Evolutionary conservation across 192 early-diverging fungal species (phyloP).

Genomic region (Fimicolochytrium jonesii): DNA sequence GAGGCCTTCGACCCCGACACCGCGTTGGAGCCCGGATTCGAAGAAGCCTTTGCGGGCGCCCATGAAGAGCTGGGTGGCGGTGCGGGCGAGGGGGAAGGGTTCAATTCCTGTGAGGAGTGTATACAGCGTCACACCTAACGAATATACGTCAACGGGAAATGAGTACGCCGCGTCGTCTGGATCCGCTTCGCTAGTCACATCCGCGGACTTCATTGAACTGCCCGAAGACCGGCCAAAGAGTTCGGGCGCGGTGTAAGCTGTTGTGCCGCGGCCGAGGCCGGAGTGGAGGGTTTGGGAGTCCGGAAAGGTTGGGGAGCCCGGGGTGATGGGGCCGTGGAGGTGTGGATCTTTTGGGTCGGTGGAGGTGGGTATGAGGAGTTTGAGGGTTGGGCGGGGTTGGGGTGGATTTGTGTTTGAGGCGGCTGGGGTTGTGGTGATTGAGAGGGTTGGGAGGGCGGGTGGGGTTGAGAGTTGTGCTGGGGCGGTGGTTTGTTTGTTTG

Average conservation of each 20-base stretch:
- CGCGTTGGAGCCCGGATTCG: conserved; percentile 39
- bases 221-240: too few relatives aligned
- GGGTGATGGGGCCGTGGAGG: conserved; percentile 7
- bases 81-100: conserved; percentile 35
- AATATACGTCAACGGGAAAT: conserved; percentile 50
- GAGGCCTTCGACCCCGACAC: conserved; percentile 7
- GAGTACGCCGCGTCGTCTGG: too few relatives aligned
- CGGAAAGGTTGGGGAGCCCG: conserved; percentile 16
- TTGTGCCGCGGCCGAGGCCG: conserved; percentile 46
- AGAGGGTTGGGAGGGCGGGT: too few relatives aligned
- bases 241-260: conserved; percentile 49
- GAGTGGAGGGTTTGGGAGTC: conserved; percentile 29
- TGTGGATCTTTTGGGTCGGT: too few relatives aligned
- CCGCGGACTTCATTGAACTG: too few relatives aligned
- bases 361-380: too few relatives aligned
- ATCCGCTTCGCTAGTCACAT: conserved; percentile 4
- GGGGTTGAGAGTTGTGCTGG: too few relatives aligned
- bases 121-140: conserved; percentile 44
- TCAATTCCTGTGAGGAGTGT: conserved; percentile 33
- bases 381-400: too few relatives aligned
- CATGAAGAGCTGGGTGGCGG: conserved; percentile 38
- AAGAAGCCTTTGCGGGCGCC: conserved; percentile 46
- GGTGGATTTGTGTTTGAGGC: too few relatives aligned
- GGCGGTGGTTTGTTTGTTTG: too few relatives aligned
- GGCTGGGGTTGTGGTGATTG: too few relatives aligned